These are phyloP conservation scores for Ophiostoma perfectum DNA, from an alignment of 2,329 filamentous ascomycete species.

Conservation along the genomic window DNA sequence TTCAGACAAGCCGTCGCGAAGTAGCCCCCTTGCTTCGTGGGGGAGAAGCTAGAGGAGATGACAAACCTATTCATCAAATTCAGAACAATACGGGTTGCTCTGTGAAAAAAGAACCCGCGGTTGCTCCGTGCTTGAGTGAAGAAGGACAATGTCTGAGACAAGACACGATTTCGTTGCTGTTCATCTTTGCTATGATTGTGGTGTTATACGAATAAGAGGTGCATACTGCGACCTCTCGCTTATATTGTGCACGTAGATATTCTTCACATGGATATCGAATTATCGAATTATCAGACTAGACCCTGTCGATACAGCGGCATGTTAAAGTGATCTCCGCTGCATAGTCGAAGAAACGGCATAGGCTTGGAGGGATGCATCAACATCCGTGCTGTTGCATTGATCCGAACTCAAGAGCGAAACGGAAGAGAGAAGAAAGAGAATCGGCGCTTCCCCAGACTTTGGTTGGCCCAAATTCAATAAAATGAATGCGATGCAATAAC, in stretches of 20 bases:
- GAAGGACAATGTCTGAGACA: conserved; percentile 8
- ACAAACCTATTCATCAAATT: not conserved
- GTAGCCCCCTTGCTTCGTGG: not conserved
- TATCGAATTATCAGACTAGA: not conserved
- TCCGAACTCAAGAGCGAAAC: not conserved
- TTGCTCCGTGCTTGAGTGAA: not conserved
- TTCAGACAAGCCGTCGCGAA: not conserved
- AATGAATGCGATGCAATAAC: too few relatives aligned
- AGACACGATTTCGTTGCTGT: not conserved
- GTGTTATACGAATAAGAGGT: not conserved
- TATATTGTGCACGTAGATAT: not conserved
- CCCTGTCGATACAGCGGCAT: not conserved
- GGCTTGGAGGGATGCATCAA: not conserved
- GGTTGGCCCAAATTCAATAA: too few relatives aligned
- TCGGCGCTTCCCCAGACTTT: too few relatives aligned
- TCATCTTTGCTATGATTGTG: not conserved
- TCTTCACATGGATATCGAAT: not conserved
- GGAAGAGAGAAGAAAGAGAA: not conserved
- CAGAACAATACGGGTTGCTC: not conserved
- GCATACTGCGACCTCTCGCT: not conserved
- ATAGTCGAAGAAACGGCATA: conserved; percentile 17
- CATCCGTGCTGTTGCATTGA: not conserved
- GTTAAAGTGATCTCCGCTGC: conserved; percentile 17
- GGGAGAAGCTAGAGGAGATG: not conserved
- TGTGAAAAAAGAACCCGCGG: not conserved